Evolutionary conservation across 441 rosid species (phyloP), one percentile per base, ranked within the genome.

Genomic region (Biscutella laevigata): DNA sequence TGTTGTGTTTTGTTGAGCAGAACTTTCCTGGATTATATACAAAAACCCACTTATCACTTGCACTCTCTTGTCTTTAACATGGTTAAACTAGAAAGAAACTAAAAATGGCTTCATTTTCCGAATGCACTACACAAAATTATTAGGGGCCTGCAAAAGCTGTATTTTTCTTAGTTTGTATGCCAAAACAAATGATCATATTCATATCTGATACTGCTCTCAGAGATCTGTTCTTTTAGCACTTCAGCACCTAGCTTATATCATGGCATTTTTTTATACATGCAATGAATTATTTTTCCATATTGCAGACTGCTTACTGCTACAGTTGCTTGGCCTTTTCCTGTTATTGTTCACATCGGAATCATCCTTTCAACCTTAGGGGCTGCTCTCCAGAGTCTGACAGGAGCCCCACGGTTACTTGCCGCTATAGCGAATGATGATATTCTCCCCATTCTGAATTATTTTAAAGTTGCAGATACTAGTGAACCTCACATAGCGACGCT

Each of bases 341-440:
- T 83, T 56, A 68, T 94, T 56, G 71, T 94, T 62, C 86, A 94
- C 22, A 62, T 84, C 53, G 97, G 99, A 59, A 94, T 94, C 58
- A 89, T 94, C 64, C 95, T 89, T 64, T 94, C 99, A 58, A 94
- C 99, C 52, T 73, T 94, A 74, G 99, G 97, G 49, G 99, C 97
- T 20, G 99, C 96, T 69, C 99, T 94, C 61, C 99, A 94, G 61
- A 89, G 97, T 76, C 59, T 94, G 69, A 83, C 95, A 7, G 99
- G 99, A 61, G 99, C 99, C 40, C 99, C 97, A 32, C 83, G 95
- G 56, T 78, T 94, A 51, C 95, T 94, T 65, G 99, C 96, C 10
- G 97, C 99, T 11, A 94, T 94, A 71, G 97, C 97, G 57, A 94
- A 94, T 66, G 99, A 94, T 76, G 97, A 94, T 69, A 94, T 94